Conservation (phyloP, 2,329 filamentous ascomycete species). For the Monilinia aucupariae region DNA sequence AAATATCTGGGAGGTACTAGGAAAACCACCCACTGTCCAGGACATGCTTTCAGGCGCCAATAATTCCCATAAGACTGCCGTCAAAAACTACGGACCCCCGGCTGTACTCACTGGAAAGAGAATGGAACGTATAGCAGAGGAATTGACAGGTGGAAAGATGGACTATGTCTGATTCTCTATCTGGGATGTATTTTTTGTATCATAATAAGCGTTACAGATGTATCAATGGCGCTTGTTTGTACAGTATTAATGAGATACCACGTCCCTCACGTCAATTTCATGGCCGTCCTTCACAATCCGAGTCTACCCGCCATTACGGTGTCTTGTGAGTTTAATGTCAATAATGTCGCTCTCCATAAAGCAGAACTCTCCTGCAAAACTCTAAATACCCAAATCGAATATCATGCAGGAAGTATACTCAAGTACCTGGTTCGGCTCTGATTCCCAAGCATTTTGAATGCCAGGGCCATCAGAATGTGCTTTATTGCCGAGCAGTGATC, state of each 20-base stretch:
- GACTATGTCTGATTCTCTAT: conserved; percentile 23
- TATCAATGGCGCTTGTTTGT: neutral
- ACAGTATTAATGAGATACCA: neutral
- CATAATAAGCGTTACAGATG: neutral
- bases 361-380: neutral
- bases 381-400: neutral
- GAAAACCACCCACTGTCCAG: conserved; percentile 42
- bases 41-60: conserved; percentile 41
- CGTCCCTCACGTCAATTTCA: neutral
- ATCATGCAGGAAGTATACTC: neutral
- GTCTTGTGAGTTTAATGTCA: neutral
- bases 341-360: neutral
- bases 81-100: conserved; percentile 32
- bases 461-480: neutral
- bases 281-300: neutral
- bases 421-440: neutral
- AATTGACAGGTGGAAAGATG: conserved; percentile 62
- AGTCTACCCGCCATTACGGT: neutral
- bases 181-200: neutral
- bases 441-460: neutral
- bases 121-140: conserved; percentile 59
- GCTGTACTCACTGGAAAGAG: conserved; percentile 47
- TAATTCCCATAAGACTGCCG: conserved; percentile 33
- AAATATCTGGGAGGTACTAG: conserved; percentile 33
- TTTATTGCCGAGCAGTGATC: neutral